phyloP scores from a whole-genome alignment of 2,329 filamentous ascomycete genomes.

The Fusarium gaditjirri region DNA sequence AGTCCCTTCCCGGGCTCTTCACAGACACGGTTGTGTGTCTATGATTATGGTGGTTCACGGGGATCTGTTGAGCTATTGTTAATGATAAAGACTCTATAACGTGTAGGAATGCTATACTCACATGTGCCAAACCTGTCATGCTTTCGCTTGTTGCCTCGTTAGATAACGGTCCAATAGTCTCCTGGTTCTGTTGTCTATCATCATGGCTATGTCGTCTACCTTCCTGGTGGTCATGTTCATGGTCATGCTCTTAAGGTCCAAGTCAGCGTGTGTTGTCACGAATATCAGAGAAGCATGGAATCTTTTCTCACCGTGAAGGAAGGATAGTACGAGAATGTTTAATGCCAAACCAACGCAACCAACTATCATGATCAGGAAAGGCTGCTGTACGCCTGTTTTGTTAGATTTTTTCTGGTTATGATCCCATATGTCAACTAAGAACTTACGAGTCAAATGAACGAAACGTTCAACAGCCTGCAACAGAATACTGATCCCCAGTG shows the following conservation, averaged over 20 bases:
- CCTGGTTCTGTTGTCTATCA: conserved; percentile 10
- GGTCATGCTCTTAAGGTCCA: conserved; percentile 45
- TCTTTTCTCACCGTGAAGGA: conserved; percentile 68
- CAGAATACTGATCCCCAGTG: conserved; percentile 76
- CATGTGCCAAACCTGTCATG: conserved; percentile 28
- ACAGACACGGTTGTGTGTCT: conserved; percentile 54
- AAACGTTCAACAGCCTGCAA: conserved; percentile 80
- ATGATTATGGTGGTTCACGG: conserved; percentile 58
- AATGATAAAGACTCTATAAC: conserved; percentile 5
- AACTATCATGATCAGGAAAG: conserved; percentile 74
- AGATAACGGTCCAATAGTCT: conserved; percentile 6
- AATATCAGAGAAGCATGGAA: neutral
- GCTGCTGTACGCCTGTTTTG: conserved; percentile 68
- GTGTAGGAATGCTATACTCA: conserved; percentile 16
- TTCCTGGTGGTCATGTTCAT: conserved; percentile 53
- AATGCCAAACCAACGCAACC: conserved; percentile 73
- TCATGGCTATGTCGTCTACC: conserved; percentile 23
- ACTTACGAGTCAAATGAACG: conserved; percentile 63
- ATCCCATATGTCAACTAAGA: neutral
- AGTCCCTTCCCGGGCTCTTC: conserved; percentile 59
- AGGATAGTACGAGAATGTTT: conserved; percentile 73
- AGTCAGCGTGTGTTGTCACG: neutral
- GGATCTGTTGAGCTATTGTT: conserved; percentile 22
- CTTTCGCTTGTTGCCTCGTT: conserved; percentile 14
- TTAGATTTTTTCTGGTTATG: conserved; percentile 24